phyloP scores from a whole-genome alignment of 768 basidiomycete genomes.

The Tubosaeta sp. region DNA sequence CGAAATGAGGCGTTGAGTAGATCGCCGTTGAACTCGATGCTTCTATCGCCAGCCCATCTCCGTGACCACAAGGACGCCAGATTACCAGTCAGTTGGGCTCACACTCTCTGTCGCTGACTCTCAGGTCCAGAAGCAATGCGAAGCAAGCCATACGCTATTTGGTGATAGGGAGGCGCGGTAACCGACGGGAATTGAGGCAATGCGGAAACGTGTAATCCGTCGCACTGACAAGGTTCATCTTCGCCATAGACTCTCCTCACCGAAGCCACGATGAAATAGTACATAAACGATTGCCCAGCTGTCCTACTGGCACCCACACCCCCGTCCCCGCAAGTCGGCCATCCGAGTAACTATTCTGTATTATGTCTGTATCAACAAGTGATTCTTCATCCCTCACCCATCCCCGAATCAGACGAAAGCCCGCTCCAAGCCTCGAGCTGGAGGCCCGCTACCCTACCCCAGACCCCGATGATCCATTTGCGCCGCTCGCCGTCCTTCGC shows the following conservation, averaged over 20 bases:
- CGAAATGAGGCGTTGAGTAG: conserved; percentile 8
- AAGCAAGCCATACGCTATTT: conserved; percentile 10
- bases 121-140: conserved; percentile 18
- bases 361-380: conserved; percentile 28
- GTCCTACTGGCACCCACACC: conserved; percentile 13
- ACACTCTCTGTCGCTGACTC: conserved; percentile 1
- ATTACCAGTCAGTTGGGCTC: not conserved
- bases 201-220: conserved; percentile 25
- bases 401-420: conserved; percentile 45
- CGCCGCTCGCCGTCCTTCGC: conserved; percentile 61
- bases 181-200: conserved; percentile 31
- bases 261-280: conserved; percentile 33
- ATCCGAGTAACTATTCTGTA: conserved; percentile 21
- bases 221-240: conserved; percentile 8
- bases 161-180: conserved; percentile 28
- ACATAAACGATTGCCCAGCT: conserved; percentile 26
- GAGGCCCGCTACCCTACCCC: conserved; percentile 58
- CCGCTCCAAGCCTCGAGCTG: conserved; percentile 48
- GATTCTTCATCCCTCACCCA: conserved; percentile 22
- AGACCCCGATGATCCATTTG: conserved; percentile 68
- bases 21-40: conserved; percentile 14
- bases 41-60: not conserved
- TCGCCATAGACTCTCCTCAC: conserved; percentile 28
- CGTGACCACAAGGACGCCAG: not conserved
- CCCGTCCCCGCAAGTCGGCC: conserved; percentile 11